phyloP scores from a whole-genome alignment of 2,329 filamentous ascomycete genomes.

The Botrytis tulipae region DNA sequence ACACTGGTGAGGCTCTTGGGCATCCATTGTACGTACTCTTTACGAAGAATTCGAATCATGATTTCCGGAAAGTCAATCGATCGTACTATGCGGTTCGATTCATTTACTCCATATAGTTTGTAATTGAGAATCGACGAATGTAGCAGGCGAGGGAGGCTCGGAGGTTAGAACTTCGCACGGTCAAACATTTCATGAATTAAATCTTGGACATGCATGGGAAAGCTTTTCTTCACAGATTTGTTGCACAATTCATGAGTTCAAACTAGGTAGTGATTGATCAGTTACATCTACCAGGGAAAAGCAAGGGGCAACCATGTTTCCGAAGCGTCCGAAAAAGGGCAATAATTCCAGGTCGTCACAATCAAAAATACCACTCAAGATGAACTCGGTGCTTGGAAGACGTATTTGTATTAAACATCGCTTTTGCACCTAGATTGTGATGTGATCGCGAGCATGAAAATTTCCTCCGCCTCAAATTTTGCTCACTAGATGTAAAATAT shows the following conservation, averaged over 20 bases:
- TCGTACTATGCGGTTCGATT: background rate
- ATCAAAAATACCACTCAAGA: background rate
- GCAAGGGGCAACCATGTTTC: background rate
- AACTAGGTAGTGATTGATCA: background rate
- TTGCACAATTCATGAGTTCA: background rate
- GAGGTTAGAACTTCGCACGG: background rate
- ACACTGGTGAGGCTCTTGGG: background rate
- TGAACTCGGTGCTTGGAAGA: background rate
- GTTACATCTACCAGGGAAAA: background rate
- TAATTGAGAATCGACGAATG: background rate
- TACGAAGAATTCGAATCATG: background rate
- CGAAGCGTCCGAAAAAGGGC: background rate
- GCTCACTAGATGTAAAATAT: background rate
- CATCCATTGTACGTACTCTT: background rate
- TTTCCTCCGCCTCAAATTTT: background rate
- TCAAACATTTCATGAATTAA: too few relatives aligned
- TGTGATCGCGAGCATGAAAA: background rate
- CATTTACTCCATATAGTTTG: background rate
- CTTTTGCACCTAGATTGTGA: background rate
- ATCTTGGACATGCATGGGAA: background rate
- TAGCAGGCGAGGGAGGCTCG: background rate
- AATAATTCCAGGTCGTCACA: background rate
- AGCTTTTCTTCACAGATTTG: background rate
- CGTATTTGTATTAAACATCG: background rate
- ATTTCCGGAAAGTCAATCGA: background rate